Evolutionary conservation across 352 stramenopile species (phyloP), one percentile per base, ranked within the genome.

Genomic region (Pythium aphanidermatum): DNA sequence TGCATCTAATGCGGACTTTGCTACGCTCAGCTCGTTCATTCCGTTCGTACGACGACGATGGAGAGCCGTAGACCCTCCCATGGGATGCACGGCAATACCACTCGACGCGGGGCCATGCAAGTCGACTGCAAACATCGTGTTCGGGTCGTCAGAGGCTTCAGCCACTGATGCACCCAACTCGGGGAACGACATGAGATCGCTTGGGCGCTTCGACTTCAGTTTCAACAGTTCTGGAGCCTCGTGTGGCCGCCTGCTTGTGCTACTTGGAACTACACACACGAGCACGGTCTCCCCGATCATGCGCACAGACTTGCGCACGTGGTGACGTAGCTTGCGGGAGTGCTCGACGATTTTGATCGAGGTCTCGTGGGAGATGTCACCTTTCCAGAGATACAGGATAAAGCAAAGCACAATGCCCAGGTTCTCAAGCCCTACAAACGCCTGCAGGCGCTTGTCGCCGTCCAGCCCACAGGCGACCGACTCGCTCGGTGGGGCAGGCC

Each of bases 221-320:
- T n/a, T n/a, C n/a, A n/a, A n/a, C n/a, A n/a, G n/a, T n/a, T n/a
- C n/a, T n/a, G n/a, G n/a, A n/a, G n/a, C n/a, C n/a, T n/a, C n/a
- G n/a, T n/a, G n/a, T n/a, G n/a, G n/a, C n/a, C n/a, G n/a, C n/a
- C n/a, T n/a, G n/a, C n/a, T n/a, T n/a, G n/a, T n/a, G n/a, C n/a
- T n/a, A n/a, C n/a, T n/a, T 24, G 30, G 13, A 16, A 24, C 12
- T 0, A 63, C 35, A 10, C 35, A 23, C 13, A 68, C 69, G 14
- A 83, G 57, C 21, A 83, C 65, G 16, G 58, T 76, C 46, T 83
- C 67, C 25, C 71, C 68, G 28, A 83, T 83, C 45, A 74, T 60
- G 21, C 68, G 69, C 37, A 83, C 63, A 9, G 65, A 76, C 54
- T 81, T 76, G 38, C 66, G 65, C 12, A 83, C 48, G 36, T 67